phyloP scores from a whole-genome alignment of 176 grass and related monocot genomes.

The Pontederia paniculata region DNA sequence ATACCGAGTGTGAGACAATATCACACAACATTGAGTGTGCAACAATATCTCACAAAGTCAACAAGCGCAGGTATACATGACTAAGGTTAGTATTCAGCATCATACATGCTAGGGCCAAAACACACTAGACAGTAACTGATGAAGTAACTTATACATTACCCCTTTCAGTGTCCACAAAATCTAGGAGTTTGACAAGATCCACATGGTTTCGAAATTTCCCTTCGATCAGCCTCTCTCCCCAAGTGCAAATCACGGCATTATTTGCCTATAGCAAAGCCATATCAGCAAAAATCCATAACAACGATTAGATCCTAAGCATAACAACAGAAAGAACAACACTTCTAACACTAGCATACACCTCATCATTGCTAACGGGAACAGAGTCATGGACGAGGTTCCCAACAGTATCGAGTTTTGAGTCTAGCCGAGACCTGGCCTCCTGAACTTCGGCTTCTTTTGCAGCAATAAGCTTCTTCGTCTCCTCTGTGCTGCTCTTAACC shows the following conservation, averaged over 20 bases:
- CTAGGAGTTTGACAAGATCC: conserved; percentile 73
- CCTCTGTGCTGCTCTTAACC: conserved; percentile 62
- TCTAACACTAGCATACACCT: conserved; percentile 15
- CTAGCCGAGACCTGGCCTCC: conserved; percentile 51
- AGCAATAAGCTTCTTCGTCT: conserved; percentile 47
- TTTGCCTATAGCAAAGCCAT: conserved; percentile 28
- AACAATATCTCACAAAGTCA: conserved; percentile 51
- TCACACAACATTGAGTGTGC: conserved; percentile 30
- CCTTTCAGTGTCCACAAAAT: conserved; percentile 62
- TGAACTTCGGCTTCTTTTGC: conserved; percentile 67
- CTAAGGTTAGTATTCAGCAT: background rate
- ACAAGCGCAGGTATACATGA: conserved; percentile 9
- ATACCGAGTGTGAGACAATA: too few relatives aligned
- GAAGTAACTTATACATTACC: conserved; percentile 28
- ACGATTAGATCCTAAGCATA: background rate
- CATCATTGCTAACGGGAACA: conserved; percentile 51
- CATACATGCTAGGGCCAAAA: too few relatives aligned
- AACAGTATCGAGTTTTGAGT: conserved; percentile 45
- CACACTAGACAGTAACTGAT: too few relatives aligned
- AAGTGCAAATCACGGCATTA: conserved; percentile 56
- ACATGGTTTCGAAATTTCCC: conserved; percentile 81
- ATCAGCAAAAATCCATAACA: background rate
- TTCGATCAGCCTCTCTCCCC: conserved; percentile 57
- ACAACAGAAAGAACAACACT: background rate
- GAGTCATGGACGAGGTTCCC: conserved; percentile 75